These are phyloP conservation scores for Alternaria postmessia DNA, from an alignment of 2,329 filamentous ascomycete genomes.

Conservation along the genomic window DNA sequence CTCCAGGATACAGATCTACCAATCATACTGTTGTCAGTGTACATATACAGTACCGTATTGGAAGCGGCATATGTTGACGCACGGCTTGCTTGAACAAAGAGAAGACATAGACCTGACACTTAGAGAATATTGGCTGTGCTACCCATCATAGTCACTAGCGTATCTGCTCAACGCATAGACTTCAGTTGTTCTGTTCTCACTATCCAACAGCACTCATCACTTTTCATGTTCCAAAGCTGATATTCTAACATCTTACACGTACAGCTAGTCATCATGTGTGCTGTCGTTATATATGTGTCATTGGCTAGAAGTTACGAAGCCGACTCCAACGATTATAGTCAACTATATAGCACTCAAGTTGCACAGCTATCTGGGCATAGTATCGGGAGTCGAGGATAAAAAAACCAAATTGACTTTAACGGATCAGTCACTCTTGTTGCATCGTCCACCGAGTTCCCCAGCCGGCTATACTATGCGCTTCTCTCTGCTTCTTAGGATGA, in stretches of 20 bases:
- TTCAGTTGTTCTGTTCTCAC: neutral
- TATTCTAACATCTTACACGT: neutral
- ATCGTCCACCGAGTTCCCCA: neutral
- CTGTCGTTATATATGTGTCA: neutral
- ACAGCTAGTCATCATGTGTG: neutral
- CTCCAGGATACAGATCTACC: neutral
- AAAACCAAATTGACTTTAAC: neutral
- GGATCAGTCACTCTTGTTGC: neutral
- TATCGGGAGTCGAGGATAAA: neutral
- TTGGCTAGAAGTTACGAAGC: neutral
- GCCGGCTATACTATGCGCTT: neutral
- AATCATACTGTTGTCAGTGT: neutral
- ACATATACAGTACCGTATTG: neutral
- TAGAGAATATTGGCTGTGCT: neutral
- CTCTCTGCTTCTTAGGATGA: neutral
- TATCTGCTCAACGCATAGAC: neutral
- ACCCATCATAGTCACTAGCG: neutral
- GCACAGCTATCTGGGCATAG: neutral
- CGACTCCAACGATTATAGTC: too few species aligned
- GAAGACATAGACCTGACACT: neutral
- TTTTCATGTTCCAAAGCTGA: neutral
- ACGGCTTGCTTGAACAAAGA: slow-evolving; percentile 1
- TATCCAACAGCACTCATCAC: fast-evolving
- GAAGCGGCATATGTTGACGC: neutral
- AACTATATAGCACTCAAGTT: neutral